A percentile compares a stretch with the other conserved stretches of the same genome.
Conservation (phyloP, 2,329 filamentous ascomycete species). For the Apiospora marii region DNA sequence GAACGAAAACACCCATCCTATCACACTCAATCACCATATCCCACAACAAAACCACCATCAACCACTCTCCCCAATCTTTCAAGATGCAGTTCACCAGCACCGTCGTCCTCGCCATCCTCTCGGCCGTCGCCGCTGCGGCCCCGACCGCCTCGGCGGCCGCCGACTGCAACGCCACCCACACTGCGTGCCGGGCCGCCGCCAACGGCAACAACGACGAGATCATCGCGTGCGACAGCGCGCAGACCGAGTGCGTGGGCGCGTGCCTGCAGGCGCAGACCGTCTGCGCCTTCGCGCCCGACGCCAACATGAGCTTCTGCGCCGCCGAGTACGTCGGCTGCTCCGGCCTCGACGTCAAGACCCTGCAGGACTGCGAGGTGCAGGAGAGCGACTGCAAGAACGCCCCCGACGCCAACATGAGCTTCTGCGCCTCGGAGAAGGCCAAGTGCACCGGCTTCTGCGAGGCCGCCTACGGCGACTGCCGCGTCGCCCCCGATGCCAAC, state of each 20-base stretch:
- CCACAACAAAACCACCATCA: not conserved
- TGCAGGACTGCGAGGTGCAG: not conserved
- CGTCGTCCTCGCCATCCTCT: conserved; percentile 6
- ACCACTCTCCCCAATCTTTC: not conserved
- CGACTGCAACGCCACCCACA: not conserved
- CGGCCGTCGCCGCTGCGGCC: not conserved
- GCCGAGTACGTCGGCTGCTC: conserved; percentile 15
- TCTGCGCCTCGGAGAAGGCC: not conserved
- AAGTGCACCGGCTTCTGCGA: conserved; percentile 16
- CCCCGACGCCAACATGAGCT: conserved; percentile 9
- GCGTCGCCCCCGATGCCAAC: conserved; percentile 2
- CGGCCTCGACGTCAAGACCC: not conserved
- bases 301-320: conserved; percentile 18
- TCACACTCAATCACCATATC: not conserved
- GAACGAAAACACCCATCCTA: not conserved
- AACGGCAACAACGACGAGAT: not conserved
- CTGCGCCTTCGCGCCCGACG: conserved; percentile 7
- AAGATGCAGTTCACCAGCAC: conserved; percentile 17
- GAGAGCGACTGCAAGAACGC: not conserved
- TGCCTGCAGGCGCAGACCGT: conserved; percentile 9
- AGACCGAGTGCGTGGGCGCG: not conserved
- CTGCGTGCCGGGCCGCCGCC: not conserved
- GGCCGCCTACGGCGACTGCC: not conserved
- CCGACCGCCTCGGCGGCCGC: not conserved
- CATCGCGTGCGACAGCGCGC: not conserved